Percentiles rank a stretch among this genome's conserved stretches.
These are phyloP conservation scores for Sorghum bicolor DNA, from an alignment of 176 grass and related monocot genomes.

Conservation along the genomic window Sorghum_bicolor_NCBIv3 NC_012879.2:18283001-18283500, in stretches of 20 bases:
- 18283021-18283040: not conserved
- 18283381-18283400: not conserved
- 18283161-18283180: conserved; percentile 51
- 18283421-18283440: not conserved
- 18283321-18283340: not conserved
- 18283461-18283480: conserved; percentile 81
- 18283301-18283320: not conserved
- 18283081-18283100: conserved; percentile 85
- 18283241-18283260: conserved; percentile 39
- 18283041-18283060: conserved; percentile 58
- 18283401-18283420: not conserved
- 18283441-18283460: conserved; percentile 29
- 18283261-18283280: not conserved
- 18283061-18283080: conserved; percentile 71
- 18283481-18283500: conserved; percentile 71
- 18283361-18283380: not conserved
- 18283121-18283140: conserved; percentile 89
- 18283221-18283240: conserved; percentile 60
- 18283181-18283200: conserved; percentile 55
- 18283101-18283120: conserved; percentile 97
- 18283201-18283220: conserved; percentile 69
- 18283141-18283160: conserved; percentile 88
- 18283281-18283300: not conserved
- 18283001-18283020: not conserved
- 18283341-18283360: not conserved